phyloP scores from a whole-genome alignment of 768 basidiomycete species.

The Termitomyces sp. region DNA sequence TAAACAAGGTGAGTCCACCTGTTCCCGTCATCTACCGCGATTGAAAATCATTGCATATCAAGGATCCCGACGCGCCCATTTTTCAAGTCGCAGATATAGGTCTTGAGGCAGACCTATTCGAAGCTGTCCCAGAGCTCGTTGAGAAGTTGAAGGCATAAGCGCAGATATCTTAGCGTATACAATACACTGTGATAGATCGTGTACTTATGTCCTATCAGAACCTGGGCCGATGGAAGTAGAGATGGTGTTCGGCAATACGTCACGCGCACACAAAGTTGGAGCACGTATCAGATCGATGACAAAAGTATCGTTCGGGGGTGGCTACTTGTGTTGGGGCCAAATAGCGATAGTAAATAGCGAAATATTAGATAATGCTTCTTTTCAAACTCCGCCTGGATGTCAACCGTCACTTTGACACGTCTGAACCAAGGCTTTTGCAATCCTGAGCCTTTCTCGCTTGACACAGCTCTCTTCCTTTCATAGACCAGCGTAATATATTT shows the following conservation, averaged over 20 bases:
- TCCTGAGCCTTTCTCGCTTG: no score
- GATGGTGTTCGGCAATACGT: not conserved
- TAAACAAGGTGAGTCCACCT: slow-evolving; percentile 77
- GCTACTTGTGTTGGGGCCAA: no score
- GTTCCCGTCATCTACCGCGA: not conserved
- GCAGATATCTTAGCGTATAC: not conserved
- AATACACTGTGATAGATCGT: not conserved
- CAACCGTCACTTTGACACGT: no score
- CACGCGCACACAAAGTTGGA: not conserved
- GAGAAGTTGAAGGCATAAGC: slow-evolving; percentile 70
- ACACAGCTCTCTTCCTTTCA: no score
- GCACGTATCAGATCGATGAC: not conserved
- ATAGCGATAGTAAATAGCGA: no score
- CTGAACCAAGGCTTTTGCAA: no score
- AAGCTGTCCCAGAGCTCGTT: slow-evolving; percentile 86
- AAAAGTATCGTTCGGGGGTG: no score
- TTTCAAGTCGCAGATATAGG: slow-evolving; percentile 98
- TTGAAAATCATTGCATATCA: slow-evolving; percentile 11
- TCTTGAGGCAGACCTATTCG: slow-evolving; percentile 90
- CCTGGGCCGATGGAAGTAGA: not conserved
- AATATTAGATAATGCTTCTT: no score
- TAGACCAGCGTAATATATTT: no score
- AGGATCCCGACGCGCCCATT: slow-evolving; percentile 98
- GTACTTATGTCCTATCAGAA: not conserved
- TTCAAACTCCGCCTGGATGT: no score